Evolutionary conservation across 352 stramenopile species (phyloP), one percentile per base, ranked within the genome.

Genomic region (Globisporangium recalcitrans): DNA sequence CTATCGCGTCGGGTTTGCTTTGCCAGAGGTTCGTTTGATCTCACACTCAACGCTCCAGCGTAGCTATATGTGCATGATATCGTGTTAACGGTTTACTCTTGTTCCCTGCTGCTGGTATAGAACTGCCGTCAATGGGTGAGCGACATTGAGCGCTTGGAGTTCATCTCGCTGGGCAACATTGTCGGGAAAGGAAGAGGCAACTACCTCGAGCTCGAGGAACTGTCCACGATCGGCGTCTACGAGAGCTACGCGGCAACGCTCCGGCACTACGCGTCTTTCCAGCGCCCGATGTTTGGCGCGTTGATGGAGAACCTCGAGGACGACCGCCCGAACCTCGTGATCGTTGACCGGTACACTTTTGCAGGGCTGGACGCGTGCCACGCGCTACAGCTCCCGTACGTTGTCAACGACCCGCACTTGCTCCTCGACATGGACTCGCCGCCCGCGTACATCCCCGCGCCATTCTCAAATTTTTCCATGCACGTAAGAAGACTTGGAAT

Each of bases 381-480:
- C 54, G 70, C 68, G 26, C 66, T 92, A 27, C 55, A 72, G 9
- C 57, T 95, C n/a, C 85, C 88, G 13, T 93, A 87, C 65, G 73
- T 93, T 38, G 76, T 96, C 19, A 88, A 95, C 69, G 83, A 83
- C 60, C 81, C 86, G 38, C 88, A 84, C 54, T 61, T 95, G 67
- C 71, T 96, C 31, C 65, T 90, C 42, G 88, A 96, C 36, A 87
- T 95, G n/a, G 88, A 96, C 63, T 73, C 85, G 8, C 88, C 88
- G 4, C 86, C 88, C 2, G 74, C 77, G 13, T 90, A 91, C 48
- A 78, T 94, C 29, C 78, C 84, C 1, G 84, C 86, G n/a, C 86
- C 86, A 0, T 93, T 93, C 60, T 91, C 86, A 22, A 87, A 87
- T n/a, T 80, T 80, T 65, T 80, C 83, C 6, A 91, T 92, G 73